A percentile compares a stretch with the other conserved stretches of the same genome.
Evolutionary conservation across 2,329 filamentous ascomycete species (phyloP).

Genomic region (Trichoderma afroharzianum): DNA sequence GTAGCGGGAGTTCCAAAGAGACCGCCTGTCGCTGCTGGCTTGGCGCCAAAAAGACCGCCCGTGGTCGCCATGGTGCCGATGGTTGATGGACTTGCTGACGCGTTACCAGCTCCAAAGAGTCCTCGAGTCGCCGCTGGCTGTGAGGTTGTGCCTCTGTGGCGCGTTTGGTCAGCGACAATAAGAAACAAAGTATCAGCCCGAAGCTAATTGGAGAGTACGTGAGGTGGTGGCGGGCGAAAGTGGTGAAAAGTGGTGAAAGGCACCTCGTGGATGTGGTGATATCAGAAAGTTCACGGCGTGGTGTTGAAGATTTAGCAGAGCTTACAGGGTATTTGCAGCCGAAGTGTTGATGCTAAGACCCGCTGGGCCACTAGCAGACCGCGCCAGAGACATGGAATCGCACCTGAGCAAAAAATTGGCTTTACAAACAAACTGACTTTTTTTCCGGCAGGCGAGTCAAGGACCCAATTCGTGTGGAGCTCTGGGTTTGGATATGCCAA

Average conservation of each 20-base stretch:
- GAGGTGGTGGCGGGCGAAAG: neutral
- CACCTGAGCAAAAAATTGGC: slow-evolving; percentile 21
- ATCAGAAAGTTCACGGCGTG: neutral
- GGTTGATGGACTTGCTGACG: slow-evolving; percentile 27
- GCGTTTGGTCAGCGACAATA: slow-evolving; percentile 11
- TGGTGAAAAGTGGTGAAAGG: neutral
- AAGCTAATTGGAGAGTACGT: neutral
- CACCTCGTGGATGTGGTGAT: neutral
- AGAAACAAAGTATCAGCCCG: neutral
- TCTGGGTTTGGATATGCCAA: slow-evolving; percentile 4
- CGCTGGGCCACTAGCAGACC: slow-evolving; percentile 57
- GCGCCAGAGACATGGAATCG: slow-evolving; percentile 45
- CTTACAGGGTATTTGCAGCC: slow-evolving; percentile 50
- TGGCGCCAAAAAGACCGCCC: slow-evolving; percentile 36
- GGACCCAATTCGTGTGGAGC: slow-evolving; percentile 18
- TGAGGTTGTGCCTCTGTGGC: slow-evolving; percentile 25
- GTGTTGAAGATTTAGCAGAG: slow-evolving; percentile 18
- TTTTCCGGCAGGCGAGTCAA: slow-evolving; percentile 13
- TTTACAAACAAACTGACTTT: neutral
- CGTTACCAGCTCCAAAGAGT: slow-evolving; percentile 35
- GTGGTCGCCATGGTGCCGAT: slow-evolving; percentile 34
- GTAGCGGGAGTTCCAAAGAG: slow-evolving; percentile 32
- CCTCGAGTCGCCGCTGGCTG: slow-evolving; percentile 35
- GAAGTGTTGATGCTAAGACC: slow-evolving; percentile 63
- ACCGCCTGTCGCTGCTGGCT: slow-evolving; percentile 25